These are phyloP conservation scores for Trichodelitschia bisporula DNA, from an alignment of 495 filamentous ascomycete genomes.

Conservation along the genomic window DNA sequence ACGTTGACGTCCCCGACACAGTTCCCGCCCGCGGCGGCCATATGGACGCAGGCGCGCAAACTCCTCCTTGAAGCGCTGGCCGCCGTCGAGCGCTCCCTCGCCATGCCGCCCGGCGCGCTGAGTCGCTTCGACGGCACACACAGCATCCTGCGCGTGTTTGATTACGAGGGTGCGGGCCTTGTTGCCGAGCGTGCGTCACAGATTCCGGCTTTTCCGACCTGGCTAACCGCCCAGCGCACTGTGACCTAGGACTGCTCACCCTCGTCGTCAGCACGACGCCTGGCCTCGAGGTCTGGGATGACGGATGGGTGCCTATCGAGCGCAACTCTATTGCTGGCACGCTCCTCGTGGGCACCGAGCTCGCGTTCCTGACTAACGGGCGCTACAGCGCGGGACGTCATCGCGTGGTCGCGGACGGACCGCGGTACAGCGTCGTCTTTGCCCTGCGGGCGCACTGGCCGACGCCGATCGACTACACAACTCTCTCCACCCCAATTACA, in stretches of 20 bases:
- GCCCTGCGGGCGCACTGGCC: slow-evolving; percentile 6
- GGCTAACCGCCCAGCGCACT: too few species aligned
- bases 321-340: slow-evolving; percentile 3
- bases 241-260: slow-evolving; percentile 7
- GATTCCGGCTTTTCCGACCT: too few species aligned
- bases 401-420: slow-evolving; percentile 6
- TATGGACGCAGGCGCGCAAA: too few species aligned
- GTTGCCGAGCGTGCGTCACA: too few species aligned
- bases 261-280: slow-evolving; percentile 6
- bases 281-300: slow-evolving; percentile 9
- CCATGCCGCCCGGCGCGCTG: too few species aligned
- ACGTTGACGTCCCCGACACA: too few species aligned
- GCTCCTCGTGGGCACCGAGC: slow-evolving; percentile 5
- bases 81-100: too few species aligned
- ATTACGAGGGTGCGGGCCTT: too few species aligned
- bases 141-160: too few species aligned
- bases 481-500: slow-evolving; percentile 5
- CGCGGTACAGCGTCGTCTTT: slow-evolving; percentile 10
- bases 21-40: too few species aligned
- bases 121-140: too few species aligned
- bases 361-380: slow-evolving; percentile 5
- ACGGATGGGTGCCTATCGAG: slow-evolving; percentile 3
- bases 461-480: slow-evolving; percentile 3
- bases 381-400: slow-evolving; percentile 7
- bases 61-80: too few species aligned